Evolutionary conservation across 2,329 filamentous ascomycete species (phyloP), one percentile per base, ranked within the genome.

Genomic region (Trichocomaceae sp.): DNA sequence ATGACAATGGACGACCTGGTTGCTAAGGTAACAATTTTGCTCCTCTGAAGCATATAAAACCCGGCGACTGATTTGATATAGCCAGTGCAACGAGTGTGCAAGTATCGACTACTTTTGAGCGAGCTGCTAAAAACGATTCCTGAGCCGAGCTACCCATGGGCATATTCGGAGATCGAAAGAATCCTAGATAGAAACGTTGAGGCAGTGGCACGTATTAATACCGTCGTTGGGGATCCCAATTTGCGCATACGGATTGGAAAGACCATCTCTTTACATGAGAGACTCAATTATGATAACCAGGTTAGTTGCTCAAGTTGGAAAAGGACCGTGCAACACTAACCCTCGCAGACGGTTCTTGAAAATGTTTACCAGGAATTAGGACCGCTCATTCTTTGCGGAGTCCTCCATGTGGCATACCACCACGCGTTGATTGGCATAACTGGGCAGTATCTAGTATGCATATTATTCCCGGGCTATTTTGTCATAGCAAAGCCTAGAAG

Each of bases 41-140:
- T n/a, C 13, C 17, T 2, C 13, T 26, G 26, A 8, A 15, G 2
- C 4, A 19, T 15, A 17, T 20, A 17, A 20, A n/a, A n/a, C 10
- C 10, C 31, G 5, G 9, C 47, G 8, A 23, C 58, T 39, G n/a
- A 17, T 19, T 19, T 31, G 29, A 19, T 23, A 15, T 53, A 95
- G 88, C 93, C 92, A 0, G 91, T 96, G 19, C 92, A 99, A 71
- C 82, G 92, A 54, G 82, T 96, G 20, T 95, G 90, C 75, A 90
- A 87, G 72, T 97, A 97, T 66, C 90, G 90, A 10, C 76, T 99
- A 3, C 76, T 97, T 2, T 91, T 97, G 64, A 80, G 84, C 5
- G 90, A 96, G 64, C 77, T 99, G 8, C 78, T 91, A 57, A 91
- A 87, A 64, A 81, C 86, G 61, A 96, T 91, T 0, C 88, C 90